Base-by-base conservation (phyloP, 768 basidiomycete species). In the Rhodotorula babjevae region DNA sequence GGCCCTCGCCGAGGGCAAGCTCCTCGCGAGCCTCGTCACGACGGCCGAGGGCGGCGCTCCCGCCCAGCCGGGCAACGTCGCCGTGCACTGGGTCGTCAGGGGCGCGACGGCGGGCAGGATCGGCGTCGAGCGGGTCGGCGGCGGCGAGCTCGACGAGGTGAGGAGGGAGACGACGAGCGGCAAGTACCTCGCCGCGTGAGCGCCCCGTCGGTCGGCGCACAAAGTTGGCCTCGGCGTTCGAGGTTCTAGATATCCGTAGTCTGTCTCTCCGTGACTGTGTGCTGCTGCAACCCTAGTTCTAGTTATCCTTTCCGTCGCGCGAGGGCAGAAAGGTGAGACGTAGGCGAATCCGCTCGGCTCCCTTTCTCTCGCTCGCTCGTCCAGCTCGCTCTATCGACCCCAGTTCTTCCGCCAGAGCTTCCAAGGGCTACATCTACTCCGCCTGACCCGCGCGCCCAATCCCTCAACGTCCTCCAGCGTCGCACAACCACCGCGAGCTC, bases 91-190 rank as follows among this genome's bases (percentile, higher is more conserved):
- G 80, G 67, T 72, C 29, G 55, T 78, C 19, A 75, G 79, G 27
- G 82, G 82, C 0, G 61, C 67, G n/a, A 68, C 82, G 33, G 71
- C 78, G 18, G 82, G 80, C 44, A 76, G 74, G 0, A 68, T 83
- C 29, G 80, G 79, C 12, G 64, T 84, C 11, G 80, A 82, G 63
- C 78, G 82, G 1, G 79, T 81, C 16, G 72, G 52, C 0, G 72
- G 64, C 23, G 64, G 23, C 33, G 42, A 40, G 27, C 63, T 71
- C 0, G 63, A 16, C 52, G 73, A 74, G 31, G n/a, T 65, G 25
- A 33, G 63, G 58, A 57, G 69, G 53, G 65, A 70, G 55, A 58
- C 63, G 31, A 59, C 44, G 0, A 33, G 44, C 21, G 73, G 73
- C 29, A 70, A 70, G 53, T 74, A 71, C 62, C 27, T 71, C 15